Evolutionary conservation across 2,329 filamentous ascomycete species (phyloP), one percentile per base, ranked within the genome.

Genomic region (Mycosphaerelloides madeirae): DNA sequence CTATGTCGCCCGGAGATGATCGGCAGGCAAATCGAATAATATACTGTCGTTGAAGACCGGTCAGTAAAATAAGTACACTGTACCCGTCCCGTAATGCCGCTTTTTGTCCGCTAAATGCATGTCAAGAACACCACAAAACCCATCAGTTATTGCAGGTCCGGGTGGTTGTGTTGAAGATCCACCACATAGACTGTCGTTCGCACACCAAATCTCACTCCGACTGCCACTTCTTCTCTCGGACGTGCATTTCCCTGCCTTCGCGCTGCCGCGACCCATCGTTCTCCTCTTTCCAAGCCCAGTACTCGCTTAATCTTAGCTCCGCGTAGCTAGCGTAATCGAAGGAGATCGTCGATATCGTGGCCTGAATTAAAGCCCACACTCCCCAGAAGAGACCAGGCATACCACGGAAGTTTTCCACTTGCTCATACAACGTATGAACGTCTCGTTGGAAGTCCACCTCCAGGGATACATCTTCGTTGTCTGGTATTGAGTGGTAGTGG

Each of bases 271-370:
- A 79, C 6, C 84, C 85, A 45, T 84, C 78, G 16, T 72, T 68
- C 65, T 91, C 86, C 35, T 77, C 81, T 63, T 90, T 87, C 88
- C 88, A 96, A 3, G 84, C 88, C 78, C 84, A 95, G 69, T 96
- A 97, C 70, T 97, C 93, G 39, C 85, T 83, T 5, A 98, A 73
- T 43, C 93, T 77, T 13, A 84, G 69, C 66, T 96, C 87, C 9
- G 93, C 91, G 65, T 97, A 98, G 7, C 78, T 80, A 33, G 88
- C 87, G 64, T 98, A 98, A 68, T 98, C 90, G 62, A 98, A 98
- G 63, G 96, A 87, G 59, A 98, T 98, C 53, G 91, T 80, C 9
- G 87, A 95, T 54, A 98, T 97, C 43, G 81, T 86, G 2, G 90
- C 86, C 72, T 98, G 93, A 54, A 98, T 97, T 52, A 94, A 72